A percentile compares a stretch with the other conserved stretches of the same genome.
Evolutionary conservation across 805 yeast species (phyloP).

Genomic region (Allodekkera sacchari): DNA sequence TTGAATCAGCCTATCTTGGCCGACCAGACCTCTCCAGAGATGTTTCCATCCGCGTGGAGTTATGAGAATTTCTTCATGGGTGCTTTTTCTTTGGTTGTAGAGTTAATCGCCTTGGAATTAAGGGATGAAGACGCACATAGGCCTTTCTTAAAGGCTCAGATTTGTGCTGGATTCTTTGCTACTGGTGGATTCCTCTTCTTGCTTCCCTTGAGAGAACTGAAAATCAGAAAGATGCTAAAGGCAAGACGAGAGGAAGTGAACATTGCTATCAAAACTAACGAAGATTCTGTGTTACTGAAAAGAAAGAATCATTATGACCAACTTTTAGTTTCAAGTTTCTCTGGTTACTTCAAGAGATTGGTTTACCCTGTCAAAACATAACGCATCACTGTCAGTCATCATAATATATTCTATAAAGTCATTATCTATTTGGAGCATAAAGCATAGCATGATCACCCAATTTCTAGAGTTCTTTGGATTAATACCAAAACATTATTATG

Average conservation of each 20-base stretch:
- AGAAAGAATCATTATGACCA: slow-evolving; percentile 11
- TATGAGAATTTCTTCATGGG: slow-evolving; percentile 21
- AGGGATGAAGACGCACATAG: slow-evolving; percentile 9
- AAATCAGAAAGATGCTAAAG: slow-evolving; percentile 31
- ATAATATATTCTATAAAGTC: background rate
- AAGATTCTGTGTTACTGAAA: slow-evolving; percentile 5
- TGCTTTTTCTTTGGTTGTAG: slow-evolving; percentile 20
- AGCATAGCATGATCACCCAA: no score
- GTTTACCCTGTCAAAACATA: slow-evolving; percentile 17
- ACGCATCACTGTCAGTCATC: background rate
- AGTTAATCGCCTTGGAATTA: slow-evolving; percentile 22
- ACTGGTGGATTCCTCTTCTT: slow-evolving; percentile 33
- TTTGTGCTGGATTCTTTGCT: slow-evolving; percentile 49
- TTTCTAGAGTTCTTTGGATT: no score
- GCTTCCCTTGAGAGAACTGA: slow-evolving; percentile 42
- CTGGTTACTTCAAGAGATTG: slow-evolving; percentile 15
- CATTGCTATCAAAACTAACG: slow-evolving; percentile 4
- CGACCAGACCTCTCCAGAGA: slow-evolving; percentile 18
- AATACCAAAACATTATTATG: no score
- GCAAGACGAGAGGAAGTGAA: slow-evolving; percentile 10
- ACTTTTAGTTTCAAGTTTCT: slow-evolving; percentile 9
- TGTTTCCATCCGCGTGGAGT: slow-evolving; percentile 25
- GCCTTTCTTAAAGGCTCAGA: slow-evolving; percentile 54
- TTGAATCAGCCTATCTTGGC: slow-evolving; percentile 24
- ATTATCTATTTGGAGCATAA: no score